Evolutionary conservation across 2,329 filamentous ascomycete species (phyloP), one percentile per base, ranked within the genome.

Genomic region (Ustulina deusta): DNA sequence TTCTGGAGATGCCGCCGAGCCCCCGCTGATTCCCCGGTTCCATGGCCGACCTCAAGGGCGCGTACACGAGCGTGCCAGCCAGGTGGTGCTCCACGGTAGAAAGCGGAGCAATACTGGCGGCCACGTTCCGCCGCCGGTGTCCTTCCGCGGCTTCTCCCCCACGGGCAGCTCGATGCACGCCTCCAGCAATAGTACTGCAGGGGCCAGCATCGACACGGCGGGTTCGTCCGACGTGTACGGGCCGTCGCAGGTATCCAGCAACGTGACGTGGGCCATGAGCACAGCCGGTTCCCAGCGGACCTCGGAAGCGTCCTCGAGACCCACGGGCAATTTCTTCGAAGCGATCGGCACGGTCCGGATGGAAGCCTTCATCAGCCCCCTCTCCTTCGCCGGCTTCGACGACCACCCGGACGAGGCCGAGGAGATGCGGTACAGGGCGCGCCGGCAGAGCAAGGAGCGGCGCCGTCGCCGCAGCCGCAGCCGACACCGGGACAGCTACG

Each of bases 51-150:
- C 82, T 4, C 79, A 79, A 52, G 80, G 81, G n/a, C 76, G 76
- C 15, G 77, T 80, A 40, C 78, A 78, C 32, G 77, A 78, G 34
- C 83, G 87, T 17, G 84, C 83, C 7, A 81, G 79, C 69, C 81
- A 82, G 36, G 77, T 76, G 3, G 77, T 79, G 52, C 78, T 85
- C 0, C 94, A 97, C 78, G 89, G 89, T 6, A 91, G 95, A 68
- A 97, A 97, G 82, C 87, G 94, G 70, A 97, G 94, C 82, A 97
- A 95, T 76, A 97, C 94, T 0, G 92, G 92, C 11, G 91, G 93
- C 5, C 89, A 92, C 52, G 86, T 89, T 22, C 88, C 87, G 15
- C 91, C 90, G 32, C 89, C 91, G 0, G 84, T 89, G 56, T 90
- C 91, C 1, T 93, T 96, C 83, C 89, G 93, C 52, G 93, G 91